Percentiles rank a stretch among this genome's conserved stretches.
These are phyloP conservation scores for Phytopythium delawarense DNA, from an alignment of 352 stramenopile species.

Conservation along the genomic window DNA sequence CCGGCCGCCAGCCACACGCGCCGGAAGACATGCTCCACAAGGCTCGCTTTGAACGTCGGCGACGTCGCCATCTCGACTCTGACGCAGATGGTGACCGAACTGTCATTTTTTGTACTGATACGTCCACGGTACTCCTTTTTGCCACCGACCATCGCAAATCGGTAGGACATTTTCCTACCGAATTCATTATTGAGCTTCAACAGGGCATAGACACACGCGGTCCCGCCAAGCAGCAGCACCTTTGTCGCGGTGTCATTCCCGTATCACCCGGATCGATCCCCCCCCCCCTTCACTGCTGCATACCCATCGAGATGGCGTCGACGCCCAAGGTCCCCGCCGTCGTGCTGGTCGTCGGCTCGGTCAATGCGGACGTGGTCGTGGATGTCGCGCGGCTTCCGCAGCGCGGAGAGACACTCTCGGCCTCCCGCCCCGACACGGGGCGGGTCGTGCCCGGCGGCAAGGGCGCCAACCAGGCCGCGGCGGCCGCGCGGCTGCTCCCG, in stretches of 20 bases:
- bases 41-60: conserved; percentile 43
- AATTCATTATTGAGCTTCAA: no score
- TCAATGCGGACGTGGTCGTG: conserved; percentile 82
- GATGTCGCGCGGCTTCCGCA: conserved; percentile 62
- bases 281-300: neutral
- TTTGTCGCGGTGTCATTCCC: no score
- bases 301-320: neutral
- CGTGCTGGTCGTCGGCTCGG: conserved; percentile 75
- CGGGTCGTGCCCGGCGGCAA: conserved; percentile 72
- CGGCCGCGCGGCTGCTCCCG: conserved; percentile 39
- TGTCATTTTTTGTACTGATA: no score
- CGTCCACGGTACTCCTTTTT: no score
- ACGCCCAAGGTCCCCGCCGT: neutral
- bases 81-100: no score
- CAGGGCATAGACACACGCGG: no score
- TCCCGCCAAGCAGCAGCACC: no score
- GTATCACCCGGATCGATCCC: neutral
- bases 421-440: conserved; percentile 50
- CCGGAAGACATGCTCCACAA: conserved; percentile 77
- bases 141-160: no score
- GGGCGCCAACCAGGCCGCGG: conserved; percentile 75
- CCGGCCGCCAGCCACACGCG: conserved; percentile 43
- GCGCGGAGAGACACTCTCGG: conserved; percentile 63
- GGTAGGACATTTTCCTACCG: no score
- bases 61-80: conserved; percentile 7